Evolutionary conservation across 2,329 filamentous ascomycete genomes (phyloP).

Genomic region (Fusarium sambucinum): DNA sequence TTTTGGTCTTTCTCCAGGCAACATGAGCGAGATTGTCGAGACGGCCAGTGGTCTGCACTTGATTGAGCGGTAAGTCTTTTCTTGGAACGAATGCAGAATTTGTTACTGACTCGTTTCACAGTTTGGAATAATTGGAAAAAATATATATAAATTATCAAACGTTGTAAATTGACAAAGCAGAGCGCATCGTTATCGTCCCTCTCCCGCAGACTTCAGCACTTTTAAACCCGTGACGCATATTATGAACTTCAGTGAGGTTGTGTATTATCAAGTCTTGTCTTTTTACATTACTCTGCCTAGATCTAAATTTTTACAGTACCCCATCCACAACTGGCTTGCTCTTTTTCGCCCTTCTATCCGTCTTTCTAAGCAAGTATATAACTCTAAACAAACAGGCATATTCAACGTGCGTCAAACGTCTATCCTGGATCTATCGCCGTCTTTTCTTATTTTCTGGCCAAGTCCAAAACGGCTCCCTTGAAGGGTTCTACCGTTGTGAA

Average conservation of each 20-base stretch:
- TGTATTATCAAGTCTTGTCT: slow-evolving; percentile 3
- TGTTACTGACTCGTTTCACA: slow-evolving; percentile 9
- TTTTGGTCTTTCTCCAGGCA: slow-evolving; percentile 86
- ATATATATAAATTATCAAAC: slow-evolving; percentile 30
- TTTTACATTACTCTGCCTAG: slow-evolving; percentile 16
- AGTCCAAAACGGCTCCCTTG: slow-evolving; percentile 52
- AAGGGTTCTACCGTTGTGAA: slow-evolving; percentile 64
- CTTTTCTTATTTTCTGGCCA: slow-evolving; percentile 49
- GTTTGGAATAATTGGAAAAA: slow-evolving; percentile 34
- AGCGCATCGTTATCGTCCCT: slow-evolving; percentile 19
- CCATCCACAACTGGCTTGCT: slow-evolving; percentile 12
- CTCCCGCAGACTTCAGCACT: background rate
- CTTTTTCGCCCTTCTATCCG: slow-evolving; percentile 23
- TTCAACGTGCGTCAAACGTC: slow-evolving; percentile 8
- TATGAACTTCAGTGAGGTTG: background rate
- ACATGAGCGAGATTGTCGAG: slow-evolving; percentile 89
- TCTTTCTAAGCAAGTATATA: slow-evolving; percentile 26
- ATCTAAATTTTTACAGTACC: slow-evolving; percentile 30
- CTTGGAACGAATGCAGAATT: background rate
- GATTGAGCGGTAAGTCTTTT: slow-evolving; percentile 82
- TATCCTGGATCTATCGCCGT: slow-evolving; percentile 10
- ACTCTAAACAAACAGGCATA: slow-evolving; percentile 36
- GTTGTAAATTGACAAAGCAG: slow-evolving; percentile 38
- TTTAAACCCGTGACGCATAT: slow-evolving; percentile 16
- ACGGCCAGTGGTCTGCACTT: slow-evolving; percentile 95